Evolutionary conservation across 1,284 basidiomycete genomes (phyloP).

Genomic region (Xerocomus nothofagi): DNA sequence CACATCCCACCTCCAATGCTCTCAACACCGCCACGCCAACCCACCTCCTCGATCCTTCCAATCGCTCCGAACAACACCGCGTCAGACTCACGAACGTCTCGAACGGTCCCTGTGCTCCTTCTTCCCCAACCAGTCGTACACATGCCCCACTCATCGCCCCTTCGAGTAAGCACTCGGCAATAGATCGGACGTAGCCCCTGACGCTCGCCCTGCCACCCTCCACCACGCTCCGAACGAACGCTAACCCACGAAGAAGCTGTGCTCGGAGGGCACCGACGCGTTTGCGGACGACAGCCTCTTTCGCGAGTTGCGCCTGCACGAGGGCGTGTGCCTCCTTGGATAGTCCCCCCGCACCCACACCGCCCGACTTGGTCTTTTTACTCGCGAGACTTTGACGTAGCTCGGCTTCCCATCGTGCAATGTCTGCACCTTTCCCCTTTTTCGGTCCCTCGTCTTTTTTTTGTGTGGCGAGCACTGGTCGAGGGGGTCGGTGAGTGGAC

Average conservation of each 20-base stretch:
- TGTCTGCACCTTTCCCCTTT: conserved; percentile 85
- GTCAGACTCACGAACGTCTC: conserved; percentile 75
- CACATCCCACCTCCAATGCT: conserved; percentile 59
- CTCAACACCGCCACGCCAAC: conserved; percentile 81
- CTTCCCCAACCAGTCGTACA: conserved; percentile 56
- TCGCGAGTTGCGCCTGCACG: conserved; percentile 76
- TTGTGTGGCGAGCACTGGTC: conserved; percentile 61
- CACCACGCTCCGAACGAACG: conserved; percentile 65
- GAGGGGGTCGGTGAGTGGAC: not conserved
- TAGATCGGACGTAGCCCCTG: conserved; percentile 51
- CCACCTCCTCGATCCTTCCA: conserved; percentile 69
- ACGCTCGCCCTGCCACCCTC: conserved; percentile 44
- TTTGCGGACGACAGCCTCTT: conserved; percentile 69
- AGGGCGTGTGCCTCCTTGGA: conserved; percentile 84
- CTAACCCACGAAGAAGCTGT: conserved; percentile 65
- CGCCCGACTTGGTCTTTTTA: conserved; percentile 53
- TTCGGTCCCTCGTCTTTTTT: conserved; percentile 54
- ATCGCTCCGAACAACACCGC: conserved; percentile 64
- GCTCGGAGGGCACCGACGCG: conserved; percentile 57
- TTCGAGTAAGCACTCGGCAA: conserved; percentile 63
- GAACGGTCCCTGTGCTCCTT: conserved; percentile 46
- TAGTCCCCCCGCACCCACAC: conserved; percentile 43
- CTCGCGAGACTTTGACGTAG: conserved; percentile 80
- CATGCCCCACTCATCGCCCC: conserved; percentile 59
- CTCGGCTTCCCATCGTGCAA: conserved; percentile 92